phyloP scores from a whole-genome alignment of 2,329 filamentous ascomycete species.

The Trichophyton benhamiae region DNA sequence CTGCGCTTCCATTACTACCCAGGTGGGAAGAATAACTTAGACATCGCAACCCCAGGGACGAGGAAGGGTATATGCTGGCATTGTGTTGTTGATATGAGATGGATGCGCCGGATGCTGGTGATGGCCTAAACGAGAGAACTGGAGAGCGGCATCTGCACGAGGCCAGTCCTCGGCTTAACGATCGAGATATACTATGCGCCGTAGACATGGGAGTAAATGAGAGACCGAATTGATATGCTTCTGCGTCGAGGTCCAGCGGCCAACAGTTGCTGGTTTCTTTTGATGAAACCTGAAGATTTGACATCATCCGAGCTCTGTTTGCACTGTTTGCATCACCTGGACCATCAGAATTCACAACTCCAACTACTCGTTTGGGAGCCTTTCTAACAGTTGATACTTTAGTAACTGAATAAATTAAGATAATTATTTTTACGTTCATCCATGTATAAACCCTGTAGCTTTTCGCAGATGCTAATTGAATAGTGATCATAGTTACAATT shows the following conservation, averaged over 20 bases:
- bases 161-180: not conserved
- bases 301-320: conserved; percentile 30
- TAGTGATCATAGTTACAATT: not conserved
- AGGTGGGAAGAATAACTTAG: not conserved
- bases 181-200: not conserved
- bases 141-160: not conserved
- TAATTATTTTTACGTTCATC: not conserved
- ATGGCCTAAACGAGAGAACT: not conserved
- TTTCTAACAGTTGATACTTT: too few relatives aligned
- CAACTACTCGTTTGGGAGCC: too few relatives aligned
- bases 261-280: not conserved
- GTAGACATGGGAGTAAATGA: not conserved
- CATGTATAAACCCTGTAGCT: not conserved
- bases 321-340: conserved; percentile 23
- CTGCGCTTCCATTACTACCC: not conserved
- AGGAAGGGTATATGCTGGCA: not conserved
- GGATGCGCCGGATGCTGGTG: not conserved
- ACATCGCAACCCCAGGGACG: not conserved
- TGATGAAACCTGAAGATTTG: conserved; percentile 16
- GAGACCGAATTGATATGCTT: not conserved
- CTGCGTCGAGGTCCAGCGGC: not conserved
- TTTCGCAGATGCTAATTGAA: not conserved
- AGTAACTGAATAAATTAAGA: not conserved
- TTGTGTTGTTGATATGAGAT: not conserved
- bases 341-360: not conserved